A percentile compares a stretch with the other conserved stretches of the same genome.
These are phyloP conservation scores for Elsinoe arachidis DNA, from an alignment of 2,329 filamentous ascomycete genomes.

Conservation along the genomic window DNA sequence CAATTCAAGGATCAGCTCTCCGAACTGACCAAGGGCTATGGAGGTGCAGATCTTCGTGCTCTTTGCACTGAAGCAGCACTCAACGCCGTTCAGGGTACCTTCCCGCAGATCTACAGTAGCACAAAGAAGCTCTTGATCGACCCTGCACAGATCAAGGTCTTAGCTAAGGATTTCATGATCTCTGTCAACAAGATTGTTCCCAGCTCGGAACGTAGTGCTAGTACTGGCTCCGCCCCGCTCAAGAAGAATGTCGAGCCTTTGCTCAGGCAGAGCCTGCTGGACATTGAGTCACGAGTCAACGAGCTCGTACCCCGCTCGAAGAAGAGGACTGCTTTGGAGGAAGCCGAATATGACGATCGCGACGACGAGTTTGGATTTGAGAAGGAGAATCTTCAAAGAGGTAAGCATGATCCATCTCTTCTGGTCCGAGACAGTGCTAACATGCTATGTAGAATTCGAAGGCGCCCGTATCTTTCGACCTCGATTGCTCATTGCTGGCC, in stretches of 20 bases:
- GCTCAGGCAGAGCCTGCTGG: constrained; percentile 60
- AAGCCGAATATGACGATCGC: constrained; percentile 85
- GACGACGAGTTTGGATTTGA: constrained; percentile 77
- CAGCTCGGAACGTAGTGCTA: constrained; percentile 82
- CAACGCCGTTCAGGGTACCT: constrained; percentile 90
- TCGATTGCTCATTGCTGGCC: constrained; percentile 72
- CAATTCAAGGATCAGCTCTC: constrained; percentile 77
- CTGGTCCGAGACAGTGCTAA: not conserved
- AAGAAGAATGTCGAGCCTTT: constrained; percentile 74
- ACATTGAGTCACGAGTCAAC: constrained; percentile 56
- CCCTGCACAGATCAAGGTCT: constrained; percentile 71
- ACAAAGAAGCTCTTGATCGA: constrained; percentile 85
- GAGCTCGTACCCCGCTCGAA: constrained; percentile 78
- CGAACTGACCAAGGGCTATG: constrained; percentile 88
- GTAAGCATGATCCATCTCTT: constrained; percentile 9
- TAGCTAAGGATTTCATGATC: constrained; percentile 93
- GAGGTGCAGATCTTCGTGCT: constrained; percentile 86
- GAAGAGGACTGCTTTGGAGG: constrained; percentile 79
- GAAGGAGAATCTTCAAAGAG: constrained; percentile 62
- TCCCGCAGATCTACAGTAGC: constrained; percentile 90
- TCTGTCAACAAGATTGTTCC: constrained; percentile 94
- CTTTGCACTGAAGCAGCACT: constrained; percentile 92
- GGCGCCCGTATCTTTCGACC: constrained; percentile 81
- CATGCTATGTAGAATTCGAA: constrained; percentile 52
- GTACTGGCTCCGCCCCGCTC: constrained; percentile 73